Evolutionary conservation across 495 filamentous ascomycete species (phyloP).

Genomic region (Evansstolkia leycettana): DNA sequence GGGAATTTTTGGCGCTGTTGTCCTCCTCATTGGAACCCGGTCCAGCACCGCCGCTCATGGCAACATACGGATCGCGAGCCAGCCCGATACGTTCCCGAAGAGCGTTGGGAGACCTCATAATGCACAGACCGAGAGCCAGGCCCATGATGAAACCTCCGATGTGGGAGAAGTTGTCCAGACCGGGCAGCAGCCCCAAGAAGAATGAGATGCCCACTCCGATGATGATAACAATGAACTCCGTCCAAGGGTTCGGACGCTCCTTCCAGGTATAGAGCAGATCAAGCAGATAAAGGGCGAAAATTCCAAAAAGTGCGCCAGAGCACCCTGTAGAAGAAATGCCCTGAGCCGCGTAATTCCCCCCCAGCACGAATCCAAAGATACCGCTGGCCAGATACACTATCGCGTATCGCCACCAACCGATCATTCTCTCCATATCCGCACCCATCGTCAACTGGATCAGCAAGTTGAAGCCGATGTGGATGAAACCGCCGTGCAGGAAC

Average conservation of each 20-base stretch:
- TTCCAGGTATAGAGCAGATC: slow-evolving; percentile 89
- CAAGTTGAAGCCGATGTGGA: slow-evolving; percentile 94
- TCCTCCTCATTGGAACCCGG: slow-evolving; percentile 7
- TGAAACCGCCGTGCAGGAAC: slow-evolving; percentile 83
- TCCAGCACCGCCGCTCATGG: slow-evolving; percentile 36
- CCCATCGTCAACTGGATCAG: slow-evolving; percentile 80
- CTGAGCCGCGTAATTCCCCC: slow-evolving; percentile 79
- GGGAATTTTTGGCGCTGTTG: slow-evolving; percentile 14
- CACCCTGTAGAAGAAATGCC: slow-evolving; percentile 75
- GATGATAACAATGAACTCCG: slow-evolving; percentile 73
- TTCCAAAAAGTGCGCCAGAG: slow-evolving; percentile 80
- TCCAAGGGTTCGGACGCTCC: slow-evolving; percentile 57
- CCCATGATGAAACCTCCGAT: slow-evolving; percentile 96
- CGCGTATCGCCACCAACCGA: slow-evolving; percentile 74
- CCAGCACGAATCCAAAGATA: slow-evolving; percentile 93
- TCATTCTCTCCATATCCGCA: slow-evolving; percentile 76
- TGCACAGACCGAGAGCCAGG: slow-evolving; percentile 68
- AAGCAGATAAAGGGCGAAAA: slow-evolving; percentile 76
- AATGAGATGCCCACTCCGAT: slow-evolving; percentile 82
- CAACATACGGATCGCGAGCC: slow-evolving; percentile 52
- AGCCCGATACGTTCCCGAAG: slow-evolving; percentile 64
- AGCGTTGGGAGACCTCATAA: slow-evolving; percentile 75
- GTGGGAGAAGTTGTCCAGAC: slow-evolving; percentile 93
- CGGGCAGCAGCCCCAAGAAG: slow-evolving; percentile 81
- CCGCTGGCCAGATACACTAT: slow-evolving; percentile 82